Evolutionary conservation across 2,329 filamentous ascomycete species (phyloP), one percentile per base, ranked within the genome.

Genomic region (Pseudocercospora fuligena): DNA sequence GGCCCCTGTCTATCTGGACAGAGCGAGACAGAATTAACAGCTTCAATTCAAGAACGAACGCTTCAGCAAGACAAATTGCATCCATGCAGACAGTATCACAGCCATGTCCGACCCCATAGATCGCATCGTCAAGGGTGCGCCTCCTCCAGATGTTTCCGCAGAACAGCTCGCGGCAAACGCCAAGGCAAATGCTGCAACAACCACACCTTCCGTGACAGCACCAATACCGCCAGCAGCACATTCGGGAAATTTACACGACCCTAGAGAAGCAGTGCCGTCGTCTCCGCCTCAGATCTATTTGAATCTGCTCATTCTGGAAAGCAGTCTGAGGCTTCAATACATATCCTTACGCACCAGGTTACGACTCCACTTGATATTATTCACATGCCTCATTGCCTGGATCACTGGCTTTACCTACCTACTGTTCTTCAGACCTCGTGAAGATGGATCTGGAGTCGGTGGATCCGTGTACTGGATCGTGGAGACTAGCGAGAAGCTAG

Each of bases 381-480:
- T 98, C 23, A 85, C 91, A 19, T 84, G 97, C 11, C 86, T 99
- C 29, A 87, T 87, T 3, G 76, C 90, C 29, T 99, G 95, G 95
- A 89, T 93, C 56, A 81, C 87, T 68, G 90, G 91, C 74, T 98
- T 97, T 81, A 89, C 89, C 70, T 97, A 97, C 80, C 90, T 92
- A 11, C 87, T 98, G 58, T 98, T 97, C 83, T 87, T 98, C 71
- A 91, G 93, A n/a, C 94, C 94, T n/a, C 89, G 94, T 71, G 94
- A 97, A 79, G 94, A 98, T 83, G 94, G 94, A 71, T 89, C 87
- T 72, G 94, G 94, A 43, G 89, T 97, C 5, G 95, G 95, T 61
- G 94, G 95, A 33, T 94, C 91, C 14, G 93, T 97, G 61, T 99
- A 99, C 84, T 98, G 94, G 94, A 90, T 96, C 29, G 88, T 98